Percentiles rank a stretch among this genome's conserved stretches.
Conservation (phyloP, 495 filamentous ascomycete species). For the Podospora comata region DNA sequence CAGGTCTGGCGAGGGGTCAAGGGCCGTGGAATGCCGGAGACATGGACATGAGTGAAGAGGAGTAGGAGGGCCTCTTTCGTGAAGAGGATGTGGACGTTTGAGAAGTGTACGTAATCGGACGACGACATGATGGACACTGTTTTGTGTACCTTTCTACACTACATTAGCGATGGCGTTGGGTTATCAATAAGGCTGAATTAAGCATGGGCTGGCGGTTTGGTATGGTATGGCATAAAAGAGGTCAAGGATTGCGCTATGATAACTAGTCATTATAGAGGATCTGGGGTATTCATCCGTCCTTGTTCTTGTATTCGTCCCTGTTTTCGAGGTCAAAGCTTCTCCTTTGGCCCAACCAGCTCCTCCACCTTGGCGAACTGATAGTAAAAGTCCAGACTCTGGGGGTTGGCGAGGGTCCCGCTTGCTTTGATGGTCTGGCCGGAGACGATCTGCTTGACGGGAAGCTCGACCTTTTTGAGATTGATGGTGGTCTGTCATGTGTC, state of each 20-base stretch:
- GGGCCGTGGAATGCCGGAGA: constrained; percentile 10
- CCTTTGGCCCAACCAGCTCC: constrained; percentile 46
- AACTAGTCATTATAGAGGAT: not conserved
- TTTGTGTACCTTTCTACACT: constrained; percentile 10
- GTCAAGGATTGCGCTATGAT: constrained; percentile 6
- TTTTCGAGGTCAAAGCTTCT: constrained; percentile 24
- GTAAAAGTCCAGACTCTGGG: constrained; percentile 69
- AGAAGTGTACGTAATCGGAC: not conserved
- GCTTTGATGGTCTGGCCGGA: constrained; percentile 71
- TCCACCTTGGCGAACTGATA: constrained; percentile 79
- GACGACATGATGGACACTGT: constrained; percentile 8
- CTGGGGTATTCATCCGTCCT: not conserved
- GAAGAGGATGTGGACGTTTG: not conserved
- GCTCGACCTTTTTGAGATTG: constrained; percentile 81
- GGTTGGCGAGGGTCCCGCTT: constrained; percentile 73
- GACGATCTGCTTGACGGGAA: constrained; percentile 82
- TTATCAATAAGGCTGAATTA: not conserved
- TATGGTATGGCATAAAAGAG: constrained; percentile 12
- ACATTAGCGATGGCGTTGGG: constrained; percentile 23
- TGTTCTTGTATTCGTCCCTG: not conserved
- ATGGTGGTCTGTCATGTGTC: constrained; percentile 60
- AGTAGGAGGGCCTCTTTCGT: not conserved
- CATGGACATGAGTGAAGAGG: constrained; percentile 32
- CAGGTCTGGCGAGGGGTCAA: constrained; percentile 4
- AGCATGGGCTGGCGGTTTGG: constrained; percentile 1